These are phyloP conservation scores for Eimeria maxima DNA, from an alignment of 169 alveolate genomes.

Conservation along the genomic window DNA sequence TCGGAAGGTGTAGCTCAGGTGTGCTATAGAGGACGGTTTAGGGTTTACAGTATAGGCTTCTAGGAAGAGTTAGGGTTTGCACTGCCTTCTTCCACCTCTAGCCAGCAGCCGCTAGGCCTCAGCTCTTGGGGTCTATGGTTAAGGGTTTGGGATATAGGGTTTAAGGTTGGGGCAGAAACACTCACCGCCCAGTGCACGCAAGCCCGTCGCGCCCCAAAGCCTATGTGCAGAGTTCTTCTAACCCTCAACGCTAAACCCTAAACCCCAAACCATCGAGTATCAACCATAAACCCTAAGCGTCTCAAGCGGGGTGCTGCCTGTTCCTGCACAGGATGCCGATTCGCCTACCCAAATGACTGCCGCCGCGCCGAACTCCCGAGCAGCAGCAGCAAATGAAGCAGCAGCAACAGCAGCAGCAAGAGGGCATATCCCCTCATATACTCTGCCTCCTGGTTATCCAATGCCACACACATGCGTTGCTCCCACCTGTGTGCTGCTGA, in stretches of 20 bases:
- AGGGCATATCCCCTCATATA: background rate
- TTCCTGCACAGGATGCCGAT: background rate
- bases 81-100: too few relatives aligned
- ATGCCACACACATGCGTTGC: slow-evolving; percentile 38
- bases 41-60: too few relatives aligned
- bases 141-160: too few relatives aligned
- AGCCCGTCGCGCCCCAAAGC: slow-evolving; percentile 98
- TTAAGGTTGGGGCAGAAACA: too few relatives aligned
- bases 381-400: background rate
- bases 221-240: slow-evolving; percentile 86
- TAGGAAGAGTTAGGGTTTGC: too few relatives aligned
- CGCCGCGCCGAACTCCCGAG: background rate
- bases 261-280: background rate
- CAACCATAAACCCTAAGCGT: background rate
- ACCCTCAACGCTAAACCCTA: background rate
- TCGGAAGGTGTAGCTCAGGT: too few relatives aligned
- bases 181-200: slow-evolving; percentile 89
- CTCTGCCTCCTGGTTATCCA: slow-evolving; percentile 10
- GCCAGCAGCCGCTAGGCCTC: too few relatives aligned
- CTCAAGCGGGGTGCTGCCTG: background rate
- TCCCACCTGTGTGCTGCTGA: slow-evolving; percentile 46
- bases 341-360: background rate
- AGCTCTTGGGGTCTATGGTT: too few relatives aligned
- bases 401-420: background rate
- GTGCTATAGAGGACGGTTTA: too few relatives aligned